Evolutionary conservation across 1,284 basidiomycete species (phyloP).

Genomic region (Cystobasidium slooffiae): DNA sequence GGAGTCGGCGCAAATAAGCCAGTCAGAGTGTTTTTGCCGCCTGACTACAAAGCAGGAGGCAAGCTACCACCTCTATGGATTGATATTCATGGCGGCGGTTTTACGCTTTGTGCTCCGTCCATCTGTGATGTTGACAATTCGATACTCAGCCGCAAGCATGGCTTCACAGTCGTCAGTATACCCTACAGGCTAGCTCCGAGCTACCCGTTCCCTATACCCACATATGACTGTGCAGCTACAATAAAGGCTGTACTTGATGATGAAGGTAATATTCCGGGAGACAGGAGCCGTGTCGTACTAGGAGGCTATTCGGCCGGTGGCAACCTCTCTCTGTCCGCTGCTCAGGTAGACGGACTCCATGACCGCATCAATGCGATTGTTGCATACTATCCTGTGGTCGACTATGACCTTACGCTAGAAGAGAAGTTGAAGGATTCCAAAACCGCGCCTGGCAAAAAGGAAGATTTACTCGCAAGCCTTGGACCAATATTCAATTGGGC

Average conservation of each 20-base stretch:
- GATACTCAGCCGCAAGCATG: constrained; percentile 26
- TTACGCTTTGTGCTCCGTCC: constrained; percentile 13
- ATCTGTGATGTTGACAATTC: constrained; percentile 33
- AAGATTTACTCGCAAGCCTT: constrained; percentile 28
- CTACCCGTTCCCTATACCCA: constrained; percentile 29
- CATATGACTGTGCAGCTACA: constrained; percentile 19
- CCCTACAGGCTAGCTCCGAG: constrained; percentile 24
- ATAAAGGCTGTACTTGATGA: constrained; percentile 29
- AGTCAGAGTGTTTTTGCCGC: constrained; percentile 28
- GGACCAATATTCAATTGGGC: constrained; percentile 43
- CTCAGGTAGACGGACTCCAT: constrained; percentile 24
- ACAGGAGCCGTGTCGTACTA: constrained; percentile 30
- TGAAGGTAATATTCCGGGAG: constrained; percentile 11
- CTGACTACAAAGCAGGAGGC: constrained; percentile 9
- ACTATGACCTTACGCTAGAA: constrained; percentile 28
- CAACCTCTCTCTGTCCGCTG: constrained; percentile 25
- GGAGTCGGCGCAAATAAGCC: neutral
- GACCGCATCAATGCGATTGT: constrained; percentile 32
- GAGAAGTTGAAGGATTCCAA: constrained; percentile 19
- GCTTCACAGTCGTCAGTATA: constrained; percentile 38
- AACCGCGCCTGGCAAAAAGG: constrained; percentile 29
- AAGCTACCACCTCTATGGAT: constrained; percentile 25
- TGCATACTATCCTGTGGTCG: constrained; percentile 37
- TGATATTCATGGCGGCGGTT: constrained; percentile 39
- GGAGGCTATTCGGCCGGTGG: constrained; percentile 40